Evolutionary conservation across 1,284 basidiomycete species (phyloP).

Genomic region (Xerocomus amazonicus): DNA sequence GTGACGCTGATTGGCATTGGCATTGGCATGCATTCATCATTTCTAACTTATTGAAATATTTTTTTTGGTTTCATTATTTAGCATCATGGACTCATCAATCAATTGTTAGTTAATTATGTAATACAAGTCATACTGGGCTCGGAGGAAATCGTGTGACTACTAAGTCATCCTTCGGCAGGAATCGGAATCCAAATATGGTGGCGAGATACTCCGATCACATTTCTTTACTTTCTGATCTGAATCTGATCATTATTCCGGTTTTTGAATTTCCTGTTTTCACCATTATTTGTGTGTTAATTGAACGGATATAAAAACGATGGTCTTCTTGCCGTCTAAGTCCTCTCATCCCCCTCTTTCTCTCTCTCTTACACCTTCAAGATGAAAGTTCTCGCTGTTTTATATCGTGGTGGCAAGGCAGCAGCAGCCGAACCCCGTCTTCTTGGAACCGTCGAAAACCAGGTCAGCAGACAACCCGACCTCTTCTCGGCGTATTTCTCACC

Average conservation of each 20-base stretch:
- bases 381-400: conserved; percentile 44
- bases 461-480: conserved; percentile 3
- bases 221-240: too few relatives aligned
- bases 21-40: background rate
- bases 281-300: too few relatives aligned
- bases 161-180: background rate
- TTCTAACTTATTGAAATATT: background rate
- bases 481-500: background rate
- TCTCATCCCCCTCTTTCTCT: background rate
- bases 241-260: too few relatives aligned
- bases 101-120: too few relatives aligned
- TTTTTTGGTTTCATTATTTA: background rate
- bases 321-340: background rate
- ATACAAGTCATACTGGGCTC: background rate
- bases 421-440: conserved; percentile 48
- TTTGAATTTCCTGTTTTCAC: too few relatives aligned
- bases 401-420: conserved; percentile 42
- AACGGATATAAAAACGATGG: conserved; percentile 4
- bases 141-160: background rate
- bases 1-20: conserved; percentile 4
- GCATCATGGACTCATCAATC: too few relatives aligned
- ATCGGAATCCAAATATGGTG: background rate
- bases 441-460: conserved; percentile 55
- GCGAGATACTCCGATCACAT: background rate
- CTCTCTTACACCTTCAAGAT: background rate